A percentile compares a stretch with the other conserved stretches of the same genome.
Evolutionary conservation across 2,329 filamentous ascomycete species (phyloP).

Genomic region (Aspergillus aculeatinus): DNA sequence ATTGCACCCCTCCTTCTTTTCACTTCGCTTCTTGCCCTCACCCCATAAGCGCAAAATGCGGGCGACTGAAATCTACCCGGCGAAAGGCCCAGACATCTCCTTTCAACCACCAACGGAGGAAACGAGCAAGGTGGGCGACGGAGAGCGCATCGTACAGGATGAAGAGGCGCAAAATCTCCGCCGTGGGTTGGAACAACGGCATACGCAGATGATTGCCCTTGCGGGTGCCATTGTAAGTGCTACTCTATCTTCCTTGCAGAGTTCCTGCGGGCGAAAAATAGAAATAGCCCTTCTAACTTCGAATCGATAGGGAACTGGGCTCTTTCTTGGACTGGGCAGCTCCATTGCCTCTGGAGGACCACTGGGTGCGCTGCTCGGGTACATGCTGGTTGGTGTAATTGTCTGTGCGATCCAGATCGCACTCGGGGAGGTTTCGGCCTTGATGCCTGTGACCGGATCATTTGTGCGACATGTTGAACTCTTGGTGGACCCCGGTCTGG

Average conservation of each 20-base stretch:
- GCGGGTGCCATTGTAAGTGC: slow-evolving; percentile 44
- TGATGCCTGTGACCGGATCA: slow-evolving; percentile 53
- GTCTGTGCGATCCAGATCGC: slow-evolving; percentile 54
- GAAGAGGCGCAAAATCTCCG: slow-evolving; percentile 52
- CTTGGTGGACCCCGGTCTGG: slow-evolving; percentile 52
- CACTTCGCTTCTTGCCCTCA: neutral
- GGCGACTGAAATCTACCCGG: neutral
- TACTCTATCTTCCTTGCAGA: neutral
- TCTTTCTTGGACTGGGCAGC: slow-evolving; percentile 54
- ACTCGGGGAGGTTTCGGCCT: slow-evolving; percentile 52
- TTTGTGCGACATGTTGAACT: slow-evolving; percentile 53
- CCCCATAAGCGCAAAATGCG: neutral
- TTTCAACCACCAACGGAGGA: neutral
- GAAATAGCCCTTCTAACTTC: neutral
- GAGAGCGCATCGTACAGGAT: slow-evolving; percentile 25
- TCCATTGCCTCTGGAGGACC: slow-evolving; percentile 53
- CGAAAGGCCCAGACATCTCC: neutral
- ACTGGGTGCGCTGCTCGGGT: slow-evolving; percentile 52
- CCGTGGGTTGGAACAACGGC: slow-evolving; percentile 45
- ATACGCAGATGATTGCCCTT: slow-evolving; percentile 47
- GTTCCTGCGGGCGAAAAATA: neutral
- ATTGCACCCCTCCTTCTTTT: neutral
- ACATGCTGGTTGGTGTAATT: slow-evolving; percentile 50
- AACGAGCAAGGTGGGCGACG: neutral
- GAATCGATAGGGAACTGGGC: slow-evolving; percentile 41